Base-by-base conservation (phyloP, 1,284 basidiomycete genomes). In the Trametes sp. region DNA sequence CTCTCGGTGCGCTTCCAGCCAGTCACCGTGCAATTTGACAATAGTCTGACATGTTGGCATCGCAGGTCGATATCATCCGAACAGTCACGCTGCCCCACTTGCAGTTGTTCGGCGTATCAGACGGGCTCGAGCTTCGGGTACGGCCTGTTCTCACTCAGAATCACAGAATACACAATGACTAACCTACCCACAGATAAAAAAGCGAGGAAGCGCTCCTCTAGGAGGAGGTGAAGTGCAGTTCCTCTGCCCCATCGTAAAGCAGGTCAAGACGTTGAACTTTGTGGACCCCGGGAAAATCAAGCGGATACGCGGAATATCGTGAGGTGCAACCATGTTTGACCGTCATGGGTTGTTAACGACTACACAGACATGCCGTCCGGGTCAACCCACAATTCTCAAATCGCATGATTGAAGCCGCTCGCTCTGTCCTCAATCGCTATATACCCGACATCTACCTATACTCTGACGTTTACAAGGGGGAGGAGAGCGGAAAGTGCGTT, bases 381-480 rank as follows among this genome's bases (percentile, higher is more conserved):
- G 96, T 99, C 19, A 96, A 90, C 64, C 97, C 98, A 21, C 96
- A 99, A 74, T 95, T 99, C 74, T 96, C 96, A 2, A 98, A 98
- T 76, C 87, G 98, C 50, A 95, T 99, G 89, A 98, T 99, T 60
- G 97, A 98, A 72, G 86, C 95, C 1, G 89, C 95, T 11, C 87
- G 98, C 45, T 93, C 93, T 2, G 84, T 99, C 26, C 83, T 99
- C 38, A 98, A 98, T 73, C 89, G 96, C 4, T 98, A 94, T 77
- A 98, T 99, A 64, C 97, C 97, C 28, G 98, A 99, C 74, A 94
- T 98, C 31, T 98, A 99, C 77, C 87, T 99, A 29, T 98, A 98
- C 75, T 98, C 98, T 1, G 98, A 99, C 71, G 96, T 98, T 14
- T 99, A 98, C 80, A 96, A 98, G 74, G 96, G 96, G 10, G 94